Percentiles rank a stretch among this genome's conserved stretches.
Conservation (phyloP, 495 filamentous ascomycete genomes). For the Chaetomidium leptoderma region DNA sequence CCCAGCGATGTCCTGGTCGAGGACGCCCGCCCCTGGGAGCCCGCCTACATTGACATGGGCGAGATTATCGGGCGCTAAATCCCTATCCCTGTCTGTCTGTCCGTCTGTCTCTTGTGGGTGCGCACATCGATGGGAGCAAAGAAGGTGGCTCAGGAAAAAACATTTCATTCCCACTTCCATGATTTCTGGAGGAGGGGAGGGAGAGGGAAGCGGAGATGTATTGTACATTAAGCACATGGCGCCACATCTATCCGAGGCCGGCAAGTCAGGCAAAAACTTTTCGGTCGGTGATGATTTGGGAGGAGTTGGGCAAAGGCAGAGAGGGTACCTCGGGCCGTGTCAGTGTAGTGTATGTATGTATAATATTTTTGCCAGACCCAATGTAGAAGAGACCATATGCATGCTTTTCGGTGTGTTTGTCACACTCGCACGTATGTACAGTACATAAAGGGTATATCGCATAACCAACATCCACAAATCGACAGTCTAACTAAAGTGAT, state of each 20-base stretch:
- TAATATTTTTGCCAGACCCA: not conserved
- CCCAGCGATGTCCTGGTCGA: conserved; percentile 73
- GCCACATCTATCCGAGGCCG: not conserved
- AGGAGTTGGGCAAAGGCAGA: conserved; percentile 1
- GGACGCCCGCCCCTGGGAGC: conserved; percentile 64
- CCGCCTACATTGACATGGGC: conserved; percentile 81
- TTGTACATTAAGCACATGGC: conserved; percentile 12
- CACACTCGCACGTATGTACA: too few relatives aligned
- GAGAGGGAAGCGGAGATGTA: not conserved
- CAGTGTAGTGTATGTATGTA: conserved; percentile 2
- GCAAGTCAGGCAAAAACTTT: conserved; percentile 8
- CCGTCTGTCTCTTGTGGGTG: not conserved
- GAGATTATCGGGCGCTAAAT: conserved; percentile 64
- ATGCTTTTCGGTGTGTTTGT: too few relatives aligned
- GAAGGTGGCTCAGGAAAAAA: not conserved
- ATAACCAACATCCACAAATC: not conserved
- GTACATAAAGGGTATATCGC: too few relatives aligned
- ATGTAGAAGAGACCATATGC: too few relatives aligned
- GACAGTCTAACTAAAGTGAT: conserved; percentile 51
- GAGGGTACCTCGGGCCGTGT: not conserved
- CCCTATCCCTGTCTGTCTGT: not conserved
- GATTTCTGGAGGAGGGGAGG: not conserved
- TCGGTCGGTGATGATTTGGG: conserved; percentile 1
- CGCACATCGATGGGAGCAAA: not conserved
- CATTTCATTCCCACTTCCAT: not conserved